Evolutionary conservation across 176 grass and related monocot species (phyloP).

Genomic region (Leersia perrieri): DNA sequence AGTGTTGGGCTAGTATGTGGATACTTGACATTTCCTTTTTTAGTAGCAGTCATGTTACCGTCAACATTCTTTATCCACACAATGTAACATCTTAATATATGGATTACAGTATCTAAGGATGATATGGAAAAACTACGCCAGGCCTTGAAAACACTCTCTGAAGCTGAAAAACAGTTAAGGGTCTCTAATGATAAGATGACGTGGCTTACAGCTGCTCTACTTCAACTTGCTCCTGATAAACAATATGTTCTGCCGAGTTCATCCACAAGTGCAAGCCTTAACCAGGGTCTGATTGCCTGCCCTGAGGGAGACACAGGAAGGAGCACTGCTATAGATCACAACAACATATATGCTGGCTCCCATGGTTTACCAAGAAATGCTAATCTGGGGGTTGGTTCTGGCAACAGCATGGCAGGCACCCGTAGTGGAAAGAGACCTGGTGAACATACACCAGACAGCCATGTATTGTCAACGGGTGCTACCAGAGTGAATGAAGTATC

Average conservation of each 20-base stretch:
- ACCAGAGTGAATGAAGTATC: conserved; percentile 42
- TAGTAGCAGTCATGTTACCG: background rate
- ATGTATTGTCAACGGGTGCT: conserved; percentile 30
- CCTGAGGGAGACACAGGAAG: conserved; percentile 27
- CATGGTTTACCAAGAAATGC: conserved; percentile 31
- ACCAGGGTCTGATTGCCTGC: conserved; percentile 28
- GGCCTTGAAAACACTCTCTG: conserved; percentile 81
- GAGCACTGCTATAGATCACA: conserved; percentile 25
- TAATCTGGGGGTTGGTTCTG: conserved; percentile 20
- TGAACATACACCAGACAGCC: conserved; percentile 38
- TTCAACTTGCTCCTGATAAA: conserved; percentile 95
- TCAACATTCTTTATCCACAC: conserved; percentile 13
- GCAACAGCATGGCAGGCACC: conserved; percentile 13
- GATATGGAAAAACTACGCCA: conserved; percentile 85
- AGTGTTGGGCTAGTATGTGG: background rate
- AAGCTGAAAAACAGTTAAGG: conserved; percentile 96
- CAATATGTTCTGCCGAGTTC: conserved; percentile 71
- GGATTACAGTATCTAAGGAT: conserved; percentile 84
- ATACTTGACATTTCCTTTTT: background rate
- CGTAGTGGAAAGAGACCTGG: conserved; percentile 19
- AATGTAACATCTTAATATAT: conserved; percentile 38
- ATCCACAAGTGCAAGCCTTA: conserved; percentile 57
- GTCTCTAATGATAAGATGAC: conserved; percentile 93
- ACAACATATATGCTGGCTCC: conserved; percentile 21
- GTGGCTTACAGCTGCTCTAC: conserved; percentile 95